Base-by-base conservation (phyloP, 176 grass and related monocot genomes). In the Zea luxurians region DNA sequence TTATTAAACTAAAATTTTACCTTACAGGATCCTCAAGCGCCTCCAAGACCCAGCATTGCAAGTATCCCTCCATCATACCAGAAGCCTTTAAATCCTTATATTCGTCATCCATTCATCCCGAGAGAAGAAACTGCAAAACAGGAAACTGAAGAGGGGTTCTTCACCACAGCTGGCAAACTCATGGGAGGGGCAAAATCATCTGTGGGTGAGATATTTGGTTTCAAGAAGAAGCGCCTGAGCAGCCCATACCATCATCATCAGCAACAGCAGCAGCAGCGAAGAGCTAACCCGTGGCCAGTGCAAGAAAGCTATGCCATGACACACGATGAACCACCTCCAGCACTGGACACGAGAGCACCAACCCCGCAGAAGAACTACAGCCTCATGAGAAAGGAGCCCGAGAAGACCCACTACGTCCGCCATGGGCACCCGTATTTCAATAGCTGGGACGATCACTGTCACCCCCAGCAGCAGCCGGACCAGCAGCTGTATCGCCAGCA, bases 271-370 rank as follows among this genome's bases (percentile, higher is more conserved):
- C 88, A 90, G 54, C 82, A 70, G 54, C 73, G 72, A 59, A 89
- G 72, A 83, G 45, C 52, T 36, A 94, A 78, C 70, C 75, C 74
- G 73, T 90, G 82, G 87, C 86, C 92, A 3, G 79, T 85, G 85
- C 90, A 95, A 89, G 96, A 99, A 77, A 93, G 88, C 77, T 99
- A 89, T 75, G 83, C 91, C 77, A 96, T 99, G 72, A 92, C 92
- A 27, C 70, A 88, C 4, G 90, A 86, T 20, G 92, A 96, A 63
- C 86, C 76, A 7, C 96, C 96, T 11, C 92, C 96, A 27, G 27
- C 96, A 6, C 16, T 96, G 52, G 96, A 99, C 48, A 71, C 67
- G 12, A 92, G 92, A 81, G 77, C 88, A 46, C 88, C 88, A 5
- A 93, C 90, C 9, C 88, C 92, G 66, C 84, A 66, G 6, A 96